Conservation (phyloP, 2,329 filamentous ascomycete genomes). For the Trichoderma simmonsii region DNA sequence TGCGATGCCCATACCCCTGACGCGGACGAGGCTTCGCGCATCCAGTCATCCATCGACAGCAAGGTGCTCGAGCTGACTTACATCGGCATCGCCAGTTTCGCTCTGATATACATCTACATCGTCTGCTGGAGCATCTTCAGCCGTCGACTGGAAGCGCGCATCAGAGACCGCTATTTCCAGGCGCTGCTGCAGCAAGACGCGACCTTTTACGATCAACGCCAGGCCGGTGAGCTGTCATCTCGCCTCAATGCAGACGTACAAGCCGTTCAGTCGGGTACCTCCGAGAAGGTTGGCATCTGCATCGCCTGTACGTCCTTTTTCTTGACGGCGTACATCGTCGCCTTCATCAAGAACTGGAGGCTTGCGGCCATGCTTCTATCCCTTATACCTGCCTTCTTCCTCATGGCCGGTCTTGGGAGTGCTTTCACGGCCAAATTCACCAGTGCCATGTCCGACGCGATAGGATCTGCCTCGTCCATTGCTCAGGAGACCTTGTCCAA, state of each 20-base stretch:
- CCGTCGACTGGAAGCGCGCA: conserved; percentile 59
- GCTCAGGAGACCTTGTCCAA: conserved; percentile 61
- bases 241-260: conserved; percentile 64
- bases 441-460: conserved; percentile 48
- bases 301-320: conserved; percentile 63
- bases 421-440: conserved; percentile 52
- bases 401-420: conserved; percentile 56
- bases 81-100: conserved; percentile 61
- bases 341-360: conserved; percentile 61
- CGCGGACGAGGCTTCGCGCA: conserved; percentile 27
- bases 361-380: conserved; percentile 64
- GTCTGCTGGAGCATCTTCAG: conserved; percentile 63
- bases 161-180: conserved; percentile 59
- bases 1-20: conserved; percentile 37
- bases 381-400: conserved; percentile 59
- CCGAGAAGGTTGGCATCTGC: conserved; percentile 67
- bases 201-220: conserved; percentile 60
- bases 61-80: conserved; percentile 62
- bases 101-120: conserved; percentile 61
- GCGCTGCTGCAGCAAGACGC: conserved; percentile 59
- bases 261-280: conserved; percentile 64
- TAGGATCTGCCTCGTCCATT: conserved; percentile 58
- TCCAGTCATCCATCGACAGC: conserved; percentile 46
- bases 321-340: conserved; percentile 63
- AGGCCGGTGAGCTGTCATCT: conserved; percentile 60